Evolutionary conservation across 306 rosid species (phyloP), one percentile per base, ranked within the genome.

Genomic region (Canavalia gladiata): DNA sequence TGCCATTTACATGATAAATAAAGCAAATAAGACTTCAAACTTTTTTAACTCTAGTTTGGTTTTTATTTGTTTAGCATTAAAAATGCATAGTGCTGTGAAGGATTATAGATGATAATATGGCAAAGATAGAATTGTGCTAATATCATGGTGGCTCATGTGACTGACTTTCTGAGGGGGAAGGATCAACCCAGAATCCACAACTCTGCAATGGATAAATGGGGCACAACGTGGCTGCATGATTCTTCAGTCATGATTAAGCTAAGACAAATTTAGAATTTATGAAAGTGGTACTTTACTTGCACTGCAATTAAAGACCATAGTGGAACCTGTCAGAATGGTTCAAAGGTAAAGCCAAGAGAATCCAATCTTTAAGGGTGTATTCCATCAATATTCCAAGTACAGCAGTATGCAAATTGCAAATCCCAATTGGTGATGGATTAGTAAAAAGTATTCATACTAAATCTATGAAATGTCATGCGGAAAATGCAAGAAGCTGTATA

Each of bases 251-350:
- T 62, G 63, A 5, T 42, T 7, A 33, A 62, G 72, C 68, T 7
- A 80, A 80, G 79, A 84, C 88, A 84, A 82, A 69, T 6, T 34
- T 47, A 65, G 84, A 83, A 81, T 72, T 87, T 77, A 66, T 57
- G 41, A 68, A 47, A 57, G 35, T 77, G 83, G 91, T 81, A 11
- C 73, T 75, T 46, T 85, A 60, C 52, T 75, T 68, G 64, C 84
- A 73, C 79, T 9, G 82, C 86, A 87, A 83, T 81, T 81, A 86
- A 75, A 74, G 78, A 37, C 69, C 75, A 81, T 67, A 74, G 81
- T 78, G 76, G 76, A 49, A 31, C 64, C 8, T 77, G 84, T 81
- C 86, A 81, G 79, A 57, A 56, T 0, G 58, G 30, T 79, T 54
- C 68, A 63, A 68, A 81, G 28, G 57, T 57, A 50, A 83, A 75